Percentiles rank a stretch among this genome's conserved stretches.
Conservation (phyloP, 139 green algal species). For the Coelastrella sp. region DNA sequence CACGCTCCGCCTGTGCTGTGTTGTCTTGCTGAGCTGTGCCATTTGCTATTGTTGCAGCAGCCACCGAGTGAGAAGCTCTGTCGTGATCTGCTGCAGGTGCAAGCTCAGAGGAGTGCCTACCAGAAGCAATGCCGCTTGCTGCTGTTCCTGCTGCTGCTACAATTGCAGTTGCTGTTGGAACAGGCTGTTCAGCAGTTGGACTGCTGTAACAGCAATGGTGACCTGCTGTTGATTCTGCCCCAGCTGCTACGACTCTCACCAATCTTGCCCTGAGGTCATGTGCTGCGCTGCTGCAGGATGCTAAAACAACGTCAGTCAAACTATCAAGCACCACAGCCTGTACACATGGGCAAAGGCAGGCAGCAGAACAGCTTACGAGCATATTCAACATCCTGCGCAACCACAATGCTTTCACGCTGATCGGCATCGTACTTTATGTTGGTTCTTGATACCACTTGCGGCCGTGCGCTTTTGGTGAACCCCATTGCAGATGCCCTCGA, state of each 20-base stretch:
- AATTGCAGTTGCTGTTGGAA: not conserved
- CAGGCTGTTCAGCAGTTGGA: not conserved
- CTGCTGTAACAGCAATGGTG: not conserved
- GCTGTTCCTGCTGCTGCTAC: not conserved
- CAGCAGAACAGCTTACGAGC: not conserved
- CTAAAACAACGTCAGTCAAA: slow-evolving; percentile 77
- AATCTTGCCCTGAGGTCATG: slow-evolving; percentile 50
- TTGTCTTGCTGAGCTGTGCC: not conserved
- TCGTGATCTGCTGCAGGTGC: not conserved
- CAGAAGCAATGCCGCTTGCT: not conserved
- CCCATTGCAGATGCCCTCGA: too few species aligned
- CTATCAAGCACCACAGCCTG: slow-evolving; percentile 79
- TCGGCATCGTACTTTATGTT: not conserved
- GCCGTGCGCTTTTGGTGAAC: too few species aligned
- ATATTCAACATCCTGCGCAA: not conserved
- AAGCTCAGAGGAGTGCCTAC: not conserved
- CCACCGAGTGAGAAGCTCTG: not conserved
- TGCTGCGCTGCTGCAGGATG: slow-evolving; percentile 54
- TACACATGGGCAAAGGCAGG: slow-evolving; percentile 42
- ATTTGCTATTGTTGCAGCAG: not conserved
- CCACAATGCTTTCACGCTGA: not conserved
- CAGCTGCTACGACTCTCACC: slow-evolving; percentile 8
- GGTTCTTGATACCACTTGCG: too few species aligned
- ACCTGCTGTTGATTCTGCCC: slow-evolving; percentile 30
- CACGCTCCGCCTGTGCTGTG: not conserved